These are phyloP conservation scores for Gyrodon tennesseensis DNA, from an alignment of 1,284 basidiomycete genomes.

Conservation along the genomic window DNA sequence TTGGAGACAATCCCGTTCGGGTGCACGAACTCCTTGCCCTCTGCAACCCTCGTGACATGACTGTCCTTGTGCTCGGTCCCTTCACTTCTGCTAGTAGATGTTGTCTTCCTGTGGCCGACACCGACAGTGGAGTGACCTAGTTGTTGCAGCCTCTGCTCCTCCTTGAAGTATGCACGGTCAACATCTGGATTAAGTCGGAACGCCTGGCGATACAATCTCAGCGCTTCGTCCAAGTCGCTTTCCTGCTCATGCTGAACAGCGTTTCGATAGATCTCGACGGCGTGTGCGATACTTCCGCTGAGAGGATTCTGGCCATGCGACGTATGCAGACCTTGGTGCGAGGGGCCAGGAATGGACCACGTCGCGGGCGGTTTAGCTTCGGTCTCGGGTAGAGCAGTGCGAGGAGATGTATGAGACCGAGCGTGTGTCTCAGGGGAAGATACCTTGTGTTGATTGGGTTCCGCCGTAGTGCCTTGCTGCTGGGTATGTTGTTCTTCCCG, in stretches of 20 bases:
- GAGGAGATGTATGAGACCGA: slow-evolving; percentile 4
- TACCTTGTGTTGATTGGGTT: slow-evolving; percentile 3
- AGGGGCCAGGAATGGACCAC: slow-evolving; percentile 15
- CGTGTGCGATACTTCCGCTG: slow-evolving; percentile 48
- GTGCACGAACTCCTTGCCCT: slow-evolving; percentile 22
- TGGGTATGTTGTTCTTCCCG: slow-evolving; percentile 36
- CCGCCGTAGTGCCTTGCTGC: slow-evolving; percentile 10
- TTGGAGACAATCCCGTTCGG: slow-evolving; percentile 50
- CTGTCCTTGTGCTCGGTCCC: slow-evolving; percentile 28
- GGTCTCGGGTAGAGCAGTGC: slow-evolving; percentile 1
- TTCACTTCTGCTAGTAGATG: slow-evolving; percentile 17
- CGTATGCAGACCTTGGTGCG: slow-evolving; percentile 15
- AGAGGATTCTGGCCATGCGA: slow-evolving; percentile 36
- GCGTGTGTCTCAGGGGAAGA: slow-evolving; percentile 10
- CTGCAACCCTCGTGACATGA: slow-evolving; percentile 23
- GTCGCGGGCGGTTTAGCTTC: slow-evolving; percentile 7
- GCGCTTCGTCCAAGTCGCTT: slow-evolving; percentile 72
- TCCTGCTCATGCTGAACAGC: slow-evolving; percentile 73
- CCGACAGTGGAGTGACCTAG: slow-evolving; percentile 30
- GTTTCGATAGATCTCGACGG: slow-evolving; percentile 65
- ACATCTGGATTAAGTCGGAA: slow-evolving; percentile 73
- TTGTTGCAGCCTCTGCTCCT: slow-evolving; percentile 50
- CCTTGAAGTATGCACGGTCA: slow-evolving; percentile 60
- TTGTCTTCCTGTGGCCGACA: slow-evolving; percentile 31
- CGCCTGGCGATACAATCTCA: slow-evolving; percentile 72